Percentiles rank a stretch among this genome's conserved stretches.
phyloP scores from a whole-genome alignment of 116 monocot genomes.

The Thalassia testudinum region DNA sequence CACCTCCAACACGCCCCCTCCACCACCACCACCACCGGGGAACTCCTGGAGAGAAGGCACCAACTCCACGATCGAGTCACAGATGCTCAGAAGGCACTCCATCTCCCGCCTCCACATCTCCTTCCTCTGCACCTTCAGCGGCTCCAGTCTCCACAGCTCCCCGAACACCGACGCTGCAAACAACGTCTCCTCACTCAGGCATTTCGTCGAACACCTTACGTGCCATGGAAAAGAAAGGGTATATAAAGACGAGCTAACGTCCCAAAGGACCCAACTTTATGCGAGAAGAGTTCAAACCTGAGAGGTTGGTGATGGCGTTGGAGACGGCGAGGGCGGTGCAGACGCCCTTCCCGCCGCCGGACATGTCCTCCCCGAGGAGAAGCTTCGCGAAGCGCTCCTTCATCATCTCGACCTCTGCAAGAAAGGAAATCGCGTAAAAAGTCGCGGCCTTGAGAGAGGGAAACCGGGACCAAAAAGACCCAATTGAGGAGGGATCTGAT shows the following conservation, averaged over 20 bases:
- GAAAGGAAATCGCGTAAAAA: neutral
- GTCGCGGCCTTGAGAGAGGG: neutral
- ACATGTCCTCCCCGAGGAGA: constrained; percentile 90
- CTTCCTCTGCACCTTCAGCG: constrained; percentile 61
- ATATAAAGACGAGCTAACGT: too few relatives aligned
- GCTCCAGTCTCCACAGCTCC: constrained; percentile 89
- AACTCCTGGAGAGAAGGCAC: constrained; percentile 72
- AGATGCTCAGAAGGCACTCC: constrained; percentile 77
- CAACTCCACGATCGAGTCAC: constrained; percentile 81
- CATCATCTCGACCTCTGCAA: constrained; percentile 86
- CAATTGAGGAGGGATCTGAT: constrained; percentile 6
- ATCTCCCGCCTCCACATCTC: constrained; percentile 81
- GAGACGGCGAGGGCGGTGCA: constrained; percentile 94
- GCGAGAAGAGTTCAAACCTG: constrained; percentile 17
- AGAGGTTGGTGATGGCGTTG: constrained; percentile 93
- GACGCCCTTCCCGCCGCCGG: constrained; percentile 84
- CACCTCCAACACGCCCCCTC: constrained; percentile 79
- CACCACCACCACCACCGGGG: constrained; percentile 61
- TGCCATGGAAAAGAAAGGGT: neutral
- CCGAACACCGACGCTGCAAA: constrained; percentile 76
- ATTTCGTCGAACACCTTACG: neutral
- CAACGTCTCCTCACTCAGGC: neutral
- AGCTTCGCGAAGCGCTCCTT: constrained; percentile 91
- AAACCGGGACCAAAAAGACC: neutral
- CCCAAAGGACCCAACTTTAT: neutral